Conservation (phyloP, 306 rosid species). For the Nissolia schottii region DNA sequence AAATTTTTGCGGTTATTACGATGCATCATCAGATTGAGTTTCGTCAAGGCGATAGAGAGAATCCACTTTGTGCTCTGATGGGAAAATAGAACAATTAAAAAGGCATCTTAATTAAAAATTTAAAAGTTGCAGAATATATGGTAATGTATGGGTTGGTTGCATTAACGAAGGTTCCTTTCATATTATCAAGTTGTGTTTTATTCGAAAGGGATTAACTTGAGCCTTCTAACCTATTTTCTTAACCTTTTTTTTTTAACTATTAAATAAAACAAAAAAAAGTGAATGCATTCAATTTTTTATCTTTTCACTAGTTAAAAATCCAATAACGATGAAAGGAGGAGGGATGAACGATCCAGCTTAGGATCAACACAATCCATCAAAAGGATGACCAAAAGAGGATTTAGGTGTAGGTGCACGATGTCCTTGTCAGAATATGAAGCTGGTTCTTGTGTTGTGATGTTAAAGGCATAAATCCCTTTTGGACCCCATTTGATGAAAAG, state of each 20-base stretch:
- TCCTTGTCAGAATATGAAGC: conserved; percentile 13
- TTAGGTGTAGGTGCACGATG: neutral
- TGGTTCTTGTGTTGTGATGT: neutral
- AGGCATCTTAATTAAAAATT: neutral
- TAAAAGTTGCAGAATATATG: neutral
- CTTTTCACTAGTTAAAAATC: too few species aligned
- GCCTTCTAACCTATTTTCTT: too few species aligned
- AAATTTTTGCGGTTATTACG: neutral
- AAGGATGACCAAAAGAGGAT: neutral
- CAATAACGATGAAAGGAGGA: too few species aligned
- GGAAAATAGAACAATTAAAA: neutral
- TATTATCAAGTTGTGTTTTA: neutral
- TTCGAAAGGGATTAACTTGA: too few species aligned
- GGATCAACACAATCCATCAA: too few species aligned
- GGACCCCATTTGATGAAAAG: neutral
- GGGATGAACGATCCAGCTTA: too few species aligned
- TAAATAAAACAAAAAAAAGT: too few species aligned
- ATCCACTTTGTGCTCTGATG: conserved; percentile 24
- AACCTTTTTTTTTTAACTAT: too few species aligned
- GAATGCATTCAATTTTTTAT: too few species aligned
- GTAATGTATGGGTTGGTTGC: neutral
- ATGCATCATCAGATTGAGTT: neutral
- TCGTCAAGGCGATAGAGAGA: neutral
- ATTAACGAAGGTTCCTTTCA: neutral
- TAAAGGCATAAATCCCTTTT: neutral